Percentiles rank a stretch among this genome's conserved stretches.
Evolutionary conservation across 2,329 filamentous ascomycete species (phyloP).

Genomic region (Macrophomina phaseolina): DNA sequence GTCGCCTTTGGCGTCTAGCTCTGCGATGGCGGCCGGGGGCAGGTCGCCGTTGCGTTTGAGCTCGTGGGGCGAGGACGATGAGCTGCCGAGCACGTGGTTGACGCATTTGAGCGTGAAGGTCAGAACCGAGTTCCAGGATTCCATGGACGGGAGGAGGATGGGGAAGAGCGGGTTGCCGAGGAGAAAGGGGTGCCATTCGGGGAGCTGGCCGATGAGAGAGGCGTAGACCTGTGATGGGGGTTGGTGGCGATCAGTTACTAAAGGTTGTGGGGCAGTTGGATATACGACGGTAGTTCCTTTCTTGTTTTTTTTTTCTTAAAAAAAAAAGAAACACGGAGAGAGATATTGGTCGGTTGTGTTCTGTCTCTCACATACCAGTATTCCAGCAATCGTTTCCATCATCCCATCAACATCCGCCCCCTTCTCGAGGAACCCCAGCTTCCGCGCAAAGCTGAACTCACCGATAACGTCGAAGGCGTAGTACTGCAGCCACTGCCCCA

Average conservation of each 20-base stretch:
- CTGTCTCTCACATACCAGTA: conserved; percentile 25
- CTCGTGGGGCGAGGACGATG: conserved; percentile 36
- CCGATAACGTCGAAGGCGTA: conserved; percentile 51
- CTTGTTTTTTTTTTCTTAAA: too few relatives aligned
- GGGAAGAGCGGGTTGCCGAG: conserved; percentile 41
- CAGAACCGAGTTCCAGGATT: conserved; percentile 42
- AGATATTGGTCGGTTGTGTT: too few relatives aligned
- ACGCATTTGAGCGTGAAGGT: conserved; percentile 43
- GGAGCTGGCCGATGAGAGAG: conserved; percentile 38
- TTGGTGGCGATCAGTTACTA: too few relatives aligned
- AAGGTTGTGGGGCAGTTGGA: neutral
- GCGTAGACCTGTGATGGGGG: conserved; percentile 33
- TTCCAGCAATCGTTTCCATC: conserved; percentile 34
- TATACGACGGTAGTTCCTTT: too few relatives aligned
- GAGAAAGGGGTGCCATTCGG: conserved; percentile 36
- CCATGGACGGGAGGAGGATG: conserved; percentile 41
- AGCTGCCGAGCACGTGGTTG: conserved; percentile 31
- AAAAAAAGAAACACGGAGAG: too few relatives aligned
- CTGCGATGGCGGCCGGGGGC: conserved; percentile 31
- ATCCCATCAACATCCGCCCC: conserved; percentile 48
- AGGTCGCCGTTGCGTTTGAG: conserved; percentile 47
- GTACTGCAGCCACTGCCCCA: conserved; percentile 40
- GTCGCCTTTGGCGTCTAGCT: conserved; percentile 40
- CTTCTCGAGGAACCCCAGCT: conserved; percentile 51
- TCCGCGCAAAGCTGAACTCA: conserved; percentile 49